A percentile compares a stretch with the other conserved stretches of the same genome.
Conservation (phyloP, 2,329 filamentous ascomycete species). For the Orbilia quercus region DNA sequence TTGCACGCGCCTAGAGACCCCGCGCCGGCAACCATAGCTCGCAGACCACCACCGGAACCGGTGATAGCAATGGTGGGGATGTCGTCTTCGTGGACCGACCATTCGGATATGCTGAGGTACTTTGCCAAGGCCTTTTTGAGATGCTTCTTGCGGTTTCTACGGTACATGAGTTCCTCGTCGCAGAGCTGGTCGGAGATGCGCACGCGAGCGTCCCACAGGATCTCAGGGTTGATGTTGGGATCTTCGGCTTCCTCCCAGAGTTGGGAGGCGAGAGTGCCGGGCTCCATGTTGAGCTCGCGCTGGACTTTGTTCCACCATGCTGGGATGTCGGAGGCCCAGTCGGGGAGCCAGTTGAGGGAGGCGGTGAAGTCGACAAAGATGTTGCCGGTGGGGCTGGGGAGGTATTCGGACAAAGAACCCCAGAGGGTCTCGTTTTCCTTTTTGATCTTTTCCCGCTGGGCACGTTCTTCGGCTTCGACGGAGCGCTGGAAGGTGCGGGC, state of each 20-base stretch:
- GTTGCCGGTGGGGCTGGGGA: constrained; percentile 34
- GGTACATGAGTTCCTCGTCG: constrained; percentile 81
- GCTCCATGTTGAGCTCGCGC: constrained; percentile 70
- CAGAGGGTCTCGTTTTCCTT: constrained; percentile 34
- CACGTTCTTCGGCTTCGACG: constrained; percentile 36
- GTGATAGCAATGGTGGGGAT: constrained; percentile 93
- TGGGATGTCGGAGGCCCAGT: constrained; percentile 56
- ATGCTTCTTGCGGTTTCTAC: constrained; percentile 74
- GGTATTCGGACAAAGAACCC: constrained; percentile 40
- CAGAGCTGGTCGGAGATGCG: constrained; percentile 85
- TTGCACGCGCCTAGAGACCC: constrained; percentile 86
- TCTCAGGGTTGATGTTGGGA: constrained; percentile 84
- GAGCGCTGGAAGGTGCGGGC: constrained; percentile 49
- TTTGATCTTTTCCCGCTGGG: constrained; percentile 24
- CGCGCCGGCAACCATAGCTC: constrained; percentile 88
- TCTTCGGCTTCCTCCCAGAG: constrained; percentile 94
- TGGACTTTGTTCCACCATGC: constrained; percentile 59
- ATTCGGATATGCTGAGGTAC: constrained; percentile 81
- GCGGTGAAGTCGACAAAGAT: constrained; percentile 45
- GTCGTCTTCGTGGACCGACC: constrained; percentile 89
- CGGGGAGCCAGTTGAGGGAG: constrained; percentile 49
- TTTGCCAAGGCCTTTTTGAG: constrained; percentile 79
- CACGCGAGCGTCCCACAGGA: constrained; percentile 81
- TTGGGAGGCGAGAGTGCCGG: constrained; percentile 87
- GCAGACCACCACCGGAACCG: constrained; percentile 88